Evolutionary conservation across 306 rosid genomes (phyloP), one percentile per base, ranked within the genome.

Genomic region (Abrus pulchellus): DNA sequence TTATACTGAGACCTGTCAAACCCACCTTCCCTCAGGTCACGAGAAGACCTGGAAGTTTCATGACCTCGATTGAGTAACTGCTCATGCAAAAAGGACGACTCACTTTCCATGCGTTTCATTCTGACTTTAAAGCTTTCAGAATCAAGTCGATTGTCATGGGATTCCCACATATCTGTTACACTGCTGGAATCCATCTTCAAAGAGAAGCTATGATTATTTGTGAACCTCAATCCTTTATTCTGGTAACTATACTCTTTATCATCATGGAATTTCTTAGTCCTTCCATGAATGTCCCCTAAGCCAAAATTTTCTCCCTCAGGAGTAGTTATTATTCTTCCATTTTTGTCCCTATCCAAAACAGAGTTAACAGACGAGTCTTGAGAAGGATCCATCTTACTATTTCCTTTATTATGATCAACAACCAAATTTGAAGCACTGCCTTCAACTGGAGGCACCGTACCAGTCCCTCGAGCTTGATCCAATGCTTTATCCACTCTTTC

Each of bases 61-160:
- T 9, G 79, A 66, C 79, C 82, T 77, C 27, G 69, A 77, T 86
- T 62, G 55, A 87, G 80, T 78, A 80, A 64, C 76, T 85, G 89
- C 83, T 92, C 92, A 61, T 43, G 92, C 13, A 85, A 49, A 82
- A 87, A 68, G 60, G 97, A 90, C 56, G 92, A 82, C 79, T 88
- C 88, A 49, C 83, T 86, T 82, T 85, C 93, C 75, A 69, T 52
- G 47, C 71, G 90, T 68, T 88, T 79, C 87, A 69, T 89, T 70
- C 90, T 85, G 69, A 83, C 90, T 74, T 83, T 73, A 68, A 68
- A 78, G 71, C 82, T 85, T 59, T 83, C 90, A 74, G 94, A 89
- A 77, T 89, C 88, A 48, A 88, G 85, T 59, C 69, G 81, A 56
- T 72, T 87, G 43, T 89, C 92, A 30, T 48, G 76, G 69, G 90